phyloP scores from a whole-genome alignment of 345 rosid genomes.

The Lumnitzera littorea region DNA sequence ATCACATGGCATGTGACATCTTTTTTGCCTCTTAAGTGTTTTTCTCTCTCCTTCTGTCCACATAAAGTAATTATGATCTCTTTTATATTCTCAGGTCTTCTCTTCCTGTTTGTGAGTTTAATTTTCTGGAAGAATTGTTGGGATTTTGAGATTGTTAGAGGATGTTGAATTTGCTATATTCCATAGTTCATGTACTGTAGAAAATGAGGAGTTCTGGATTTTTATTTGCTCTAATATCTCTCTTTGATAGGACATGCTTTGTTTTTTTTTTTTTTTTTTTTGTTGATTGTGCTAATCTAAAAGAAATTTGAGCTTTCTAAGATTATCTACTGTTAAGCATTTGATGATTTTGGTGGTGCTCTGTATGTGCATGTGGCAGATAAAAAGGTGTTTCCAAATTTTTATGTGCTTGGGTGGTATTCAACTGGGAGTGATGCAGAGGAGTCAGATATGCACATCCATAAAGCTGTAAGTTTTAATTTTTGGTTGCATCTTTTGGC shows the following conservation, averaged over 20 bases:
- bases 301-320: not conserved
- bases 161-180: too few relatives aligned
- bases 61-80: too few relatives aligned
- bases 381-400: conserved; percentile 89
- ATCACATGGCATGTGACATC: too few relatives aligned
- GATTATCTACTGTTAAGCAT: not conserved
- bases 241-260: not conserved
- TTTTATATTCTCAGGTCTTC: too few relatives aligned
- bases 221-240: not conserved
- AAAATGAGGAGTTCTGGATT: not conserved
- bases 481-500: not conserved
- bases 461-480: conserved; percentile 65
- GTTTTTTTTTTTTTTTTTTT: not conserved
- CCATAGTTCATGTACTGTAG: too few relatives aligned
- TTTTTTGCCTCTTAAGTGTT: too few relatives aligned
- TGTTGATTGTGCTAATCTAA: not conserved
- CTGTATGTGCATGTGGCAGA: conserved; percentile 25
- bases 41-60: too few relatives aligned
- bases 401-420: conserved; percentile 92
- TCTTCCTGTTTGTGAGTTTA: not conserved
- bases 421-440: conserved; percentile 83
- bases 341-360: not conserved
- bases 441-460: conserved; percentile 89
- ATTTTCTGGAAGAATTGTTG: too few relatives aligned
- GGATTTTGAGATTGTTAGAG: too few relatives aligned